Percentiles rank a stretch among this genome's conserved stretches.
These are phyloP conservation scores for Dalechampia spathulata DNA, from an alignment of 441 rosid genomes.

Conservation along the genomic window DNA sequence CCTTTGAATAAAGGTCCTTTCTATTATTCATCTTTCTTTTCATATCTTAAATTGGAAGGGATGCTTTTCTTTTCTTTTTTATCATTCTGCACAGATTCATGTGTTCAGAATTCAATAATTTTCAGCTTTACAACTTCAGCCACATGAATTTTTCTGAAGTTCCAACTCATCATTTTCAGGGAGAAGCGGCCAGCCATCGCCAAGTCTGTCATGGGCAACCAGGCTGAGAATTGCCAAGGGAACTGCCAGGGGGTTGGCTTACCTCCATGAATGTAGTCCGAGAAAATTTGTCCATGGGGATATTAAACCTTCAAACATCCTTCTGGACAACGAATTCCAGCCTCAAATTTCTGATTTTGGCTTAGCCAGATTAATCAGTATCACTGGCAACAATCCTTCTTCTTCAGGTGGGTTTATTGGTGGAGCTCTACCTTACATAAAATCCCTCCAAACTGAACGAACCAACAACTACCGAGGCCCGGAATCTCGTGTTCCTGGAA, in stretches of 20 bases:
- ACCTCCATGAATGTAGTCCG: slow-evolving; percentile 96
- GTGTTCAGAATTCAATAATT: too few species aligned
- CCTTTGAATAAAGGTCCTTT: too few species aligned
- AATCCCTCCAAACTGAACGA: slow-evolving; percentile 51
- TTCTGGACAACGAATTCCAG: slow-evolving; percentile 63
- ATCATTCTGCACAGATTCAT: too few species aligned
- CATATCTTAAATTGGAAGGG: too few species aligned
- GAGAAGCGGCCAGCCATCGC: slow-evolving; percentile 67
- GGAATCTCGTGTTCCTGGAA: slow-evolving; percentile 57
- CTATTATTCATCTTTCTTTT: too few species aligned
- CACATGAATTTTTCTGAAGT: too few species aligned
- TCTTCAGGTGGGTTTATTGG: slow-evolving; percentile 77
- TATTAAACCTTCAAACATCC: slow-evolving; percentile 82
- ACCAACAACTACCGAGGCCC: slow-evolving; percentile 71
- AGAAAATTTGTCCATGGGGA: slow-evolving; percentile 83
- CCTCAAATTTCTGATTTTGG: slow-evolving; percentile 80
- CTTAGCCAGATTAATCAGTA: slow-evolving; percentile 57
- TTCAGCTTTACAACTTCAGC: too few species aligned
- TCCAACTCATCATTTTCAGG: slow-evolving; percentile 40
- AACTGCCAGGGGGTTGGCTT: slow-evolving; percentile 81
- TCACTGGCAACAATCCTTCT: slow-evolving; percentile 62
- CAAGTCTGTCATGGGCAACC: slow-evolving; percentile 79
- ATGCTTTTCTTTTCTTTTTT: too few species aligned
- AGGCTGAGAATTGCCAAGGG: slow-evolving; percentile 80
- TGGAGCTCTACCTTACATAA: slow-evolving; percentile 64